phyloP scores from a whole-genome alignment of 176 grass and related monocot genomes.

The Zizania latifolia region DNA sequence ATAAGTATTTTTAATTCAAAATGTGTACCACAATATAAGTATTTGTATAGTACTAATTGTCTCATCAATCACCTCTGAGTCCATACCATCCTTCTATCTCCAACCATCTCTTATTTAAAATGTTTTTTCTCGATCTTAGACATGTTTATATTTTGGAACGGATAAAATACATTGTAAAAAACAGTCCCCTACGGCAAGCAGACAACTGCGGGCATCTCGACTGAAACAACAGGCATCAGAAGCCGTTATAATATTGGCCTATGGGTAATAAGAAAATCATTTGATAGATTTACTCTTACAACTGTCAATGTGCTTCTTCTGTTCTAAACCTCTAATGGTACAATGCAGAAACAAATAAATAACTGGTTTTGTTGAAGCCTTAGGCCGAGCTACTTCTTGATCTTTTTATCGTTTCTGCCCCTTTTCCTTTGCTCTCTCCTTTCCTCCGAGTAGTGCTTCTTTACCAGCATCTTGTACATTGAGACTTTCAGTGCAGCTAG shows the following conservation, averaged over 20 bases:
- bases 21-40: too few species aligned
- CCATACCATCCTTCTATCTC: too few species aligned
- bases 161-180: too few species aligned
- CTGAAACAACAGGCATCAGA: background rate
- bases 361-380: background rate
- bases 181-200: background rate
- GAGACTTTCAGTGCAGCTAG: slow-evolving; percentile 56
- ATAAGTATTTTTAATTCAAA: too few species aligned
- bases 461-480: slow-evolving; percentile 83
- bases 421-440: slow-evolving; percentile 79
- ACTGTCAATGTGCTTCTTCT: background rate
- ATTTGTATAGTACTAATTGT: too few species aligned
- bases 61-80: too few species aligned
- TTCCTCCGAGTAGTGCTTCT: slow-evolving; percentile 89
- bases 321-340: slow-evolving; percentile 12
- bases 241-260: background rate
- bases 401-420: slow-evolving; percentile 79
- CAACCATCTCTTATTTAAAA: too few species aligned
- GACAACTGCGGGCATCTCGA: background rate
- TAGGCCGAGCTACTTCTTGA: slow-evolving; percentile 39
- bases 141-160: too few species aligned
- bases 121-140: too few species aligned
- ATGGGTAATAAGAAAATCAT: background rate
- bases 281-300: background rate
- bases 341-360: slow-evolving; percentile 6